Evolutionary conservation across 257 asterid species (phyloP).

Genomic region (Mitragyna speciosa): DNA sequence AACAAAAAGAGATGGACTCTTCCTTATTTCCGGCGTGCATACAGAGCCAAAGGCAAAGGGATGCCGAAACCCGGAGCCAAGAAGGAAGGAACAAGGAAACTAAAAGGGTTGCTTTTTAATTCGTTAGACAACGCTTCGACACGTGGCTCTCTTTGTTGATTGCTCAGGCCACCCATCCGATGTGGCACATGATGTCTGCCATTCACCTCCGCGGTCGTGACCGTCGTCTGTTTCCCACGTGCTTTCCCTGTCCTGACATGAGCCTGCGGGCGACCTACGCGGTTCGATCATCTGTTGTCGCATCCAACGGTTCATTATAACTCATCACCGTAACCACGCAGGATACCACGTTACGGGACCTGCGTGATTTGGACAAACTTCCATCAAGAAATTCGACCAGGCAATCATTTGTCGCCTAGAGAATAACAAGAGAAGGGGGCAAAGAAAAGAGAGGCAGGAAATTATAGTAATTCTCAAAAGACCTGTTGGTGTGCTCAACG

Average conservation of each 20-base stretch:
- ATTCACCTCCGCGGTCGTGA: constrained; percentile 8
- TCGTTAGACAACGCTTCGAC: background rate
- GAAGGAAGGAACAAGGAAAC: background rate
- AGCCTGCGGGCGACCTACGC: background rate
- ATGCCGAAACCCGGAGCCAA: too few relatives aligned
- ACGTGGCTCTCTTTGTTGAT: constrained; percentile 44
- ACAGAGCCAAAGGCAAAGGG: too few relatives aligned
- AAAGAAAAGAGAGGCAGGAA: background rate
- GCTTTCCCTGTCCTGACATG: constrained; percentile 28
- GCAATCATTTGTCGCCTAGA: background rate
- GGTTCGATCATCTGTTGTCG: constrained; percentile 10
- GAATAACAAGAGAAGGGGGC: background rate
- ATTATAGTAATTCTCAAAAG: background rate
- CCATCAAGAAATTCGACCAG: constrained; percentile 4
- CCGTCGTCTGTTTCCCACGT: constrained; percentile 39
- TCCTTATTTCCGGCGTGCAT: background rate
- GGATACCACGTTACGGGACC: background rate
- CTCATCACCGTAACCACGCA: background rate
- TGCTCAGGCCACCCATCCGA: background rate
- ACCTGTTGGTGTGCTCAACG: too few relatives aligned
- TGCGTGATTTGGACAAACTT: background rate
- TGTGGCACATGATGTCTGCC: constrained; percentile 22
- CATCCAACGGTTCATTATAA: too few relatives aligned
- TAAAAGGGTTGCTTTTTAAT: too few relatives aligned
- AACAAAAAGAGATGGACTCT: too few relatives aligned